Evolutionary conservation across 768 basidiomycete species (phyloP), one percentile per base, ranked within the genome.

Genomic region (Lactarius deliciosus): DNA sequence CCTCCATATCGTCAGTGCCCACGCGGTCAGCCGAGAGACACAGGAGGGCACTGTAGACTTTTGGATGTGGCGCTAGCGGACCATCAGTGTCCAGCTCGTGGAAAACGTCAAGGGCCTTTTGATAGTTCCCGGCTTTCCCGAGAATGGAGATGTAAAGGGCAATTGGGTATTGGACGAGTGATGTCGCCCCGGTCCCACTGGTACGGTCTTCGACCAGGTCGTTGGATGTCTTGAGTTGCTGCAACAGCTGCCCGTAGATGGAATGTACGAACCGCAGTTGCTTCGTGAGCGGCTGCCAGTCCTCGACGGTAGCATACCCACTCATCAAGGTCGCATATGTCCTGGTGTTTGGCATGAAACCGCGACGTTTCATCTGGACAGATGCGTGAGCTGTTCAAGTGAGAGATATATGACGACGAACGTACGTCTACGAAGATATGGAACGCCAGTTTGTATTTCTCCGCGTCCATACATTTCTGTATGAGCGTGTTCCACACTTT

Each of bases 401-500:
- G 5, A 2, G 32, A 3, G 16, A 58, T 15, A 34, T 30, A 47
- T 5, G 25, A 38, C 20, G 38, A 11, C 15, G 15, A 10, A 72
- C 82, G 73, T 66, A 93, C 92, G 66, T 94, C 91, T 54, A 79
- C 77, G 74, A 83, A 94, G 38, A 94, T 77, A n/a, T 81, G 74
- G 69, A 86, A 90, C 0, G 83, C 84, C 38, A 89, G 76, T 43
- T 86, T 82, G 72, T 80, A 88, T 53, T 82, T 82, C 65, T 81
- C 76, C 20, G 76, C 83, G 47, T 84, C 81, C 79, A 90, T 78
- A 57, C 83, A 82, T 61, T 86, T 81, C 78, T 82, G 85, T 45
- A 94, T 87, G 71, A 94, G 74, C 3, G 87, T 90, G 69, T 92
- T 92, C 92, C 92, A 94, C 8, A 89, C 86, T 13, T 82, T 80